Conservation (phyloP, 768 basidiomycete species). For the Pholiota microspora region DNA sequence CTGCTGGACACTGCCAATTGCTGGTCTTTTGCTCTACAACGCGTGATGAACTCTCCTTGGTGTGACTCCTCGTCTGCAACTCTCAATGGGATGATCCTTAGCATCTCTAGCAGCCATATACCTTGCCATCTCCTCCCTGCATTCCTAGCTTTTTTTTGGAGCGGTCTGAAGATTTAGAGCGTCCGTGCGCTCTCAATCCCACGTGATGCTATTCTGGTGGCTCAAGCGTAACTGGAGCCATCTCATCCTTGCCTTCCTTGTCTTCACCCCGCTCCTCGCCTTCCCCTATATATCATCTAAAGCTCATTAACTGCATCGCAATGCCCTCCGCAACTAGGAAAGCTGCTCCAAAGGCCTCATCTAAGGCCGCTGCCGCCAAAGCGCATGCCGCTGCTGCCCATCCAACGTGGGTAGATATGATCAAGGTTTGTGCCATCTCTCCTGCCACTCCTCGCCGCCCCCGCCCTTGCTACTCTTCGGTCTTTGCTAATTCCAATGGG, state of each 20-base stretch:
- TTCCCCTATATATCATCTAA: not conserved
- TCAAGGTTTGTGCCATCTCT: constrained; percentile 51
- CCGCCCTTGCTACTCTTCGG: constrained; percentile 28
- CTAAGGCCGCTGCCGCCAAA: constrained; percentile 31
- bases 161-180: not conserved
- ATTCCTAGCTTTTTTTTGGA: constrained; percentile 3
- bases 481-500: constrained; percentile 14
- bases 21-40: not conserved
- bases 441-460: constrained; percentile 11
- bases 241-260: constrained; percentile 2
- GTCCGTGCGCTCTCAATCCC: constrained; percentile 13
- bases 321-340: constrained; percentile 30
- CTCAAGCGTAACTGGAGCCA: not conserved
- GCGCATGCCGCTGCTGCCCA: constrained; percentile 42
- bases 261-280: constrained; percentile 2
- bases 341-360: constrained; percentile 32
- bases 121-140: constrained; percentile 12
- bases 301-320: not conserved
- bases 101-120: not conserved
- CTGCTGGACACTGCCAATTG: not conserved
- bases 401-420: constrained; percentile 77
- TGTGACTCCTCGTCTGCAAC: not conserved
- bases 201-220: constrained; percentile 1
- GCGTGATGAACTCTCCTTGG: not conserved
- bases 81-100: not conserved